Evolutionary conservation across 2,329 filamentous ascomycete species (phyloP).

Genomic region (Proliferodiscus dingleyae): DNA sequence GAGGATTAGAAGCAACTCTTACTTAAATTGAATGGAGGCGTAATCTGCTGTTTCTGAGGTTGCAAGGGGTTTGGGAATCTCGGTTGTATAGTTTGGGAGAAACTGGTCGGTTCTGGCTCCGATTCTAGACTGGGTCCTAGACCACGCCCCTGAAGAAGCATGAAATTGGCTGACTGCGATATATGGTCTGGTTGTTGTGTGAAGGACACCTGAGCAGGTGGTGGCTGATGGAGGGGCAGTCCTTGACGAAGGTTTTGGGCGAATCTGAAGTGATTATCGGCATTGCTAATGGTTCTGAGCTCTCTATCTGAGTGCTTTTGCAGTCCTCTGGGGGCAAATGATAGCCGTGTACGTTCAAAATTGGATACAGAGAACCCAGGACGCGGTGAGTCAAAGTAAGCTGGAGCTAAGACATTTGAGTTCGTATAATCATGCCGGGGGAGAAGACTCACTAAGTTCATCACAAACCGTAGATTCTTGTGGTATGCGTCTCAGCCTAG

Average conservation of each 20-base stretch:
- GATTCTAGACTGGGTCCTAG: constrained; percentile 4
- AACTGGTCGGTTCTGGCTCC: constrained; percentile 4
- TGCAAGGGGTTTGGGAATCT: constrained; percentile 20
- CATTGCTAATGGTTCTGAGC: constrained; percentile 16
- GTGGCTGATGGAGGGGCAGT: constrained; percentile 11
- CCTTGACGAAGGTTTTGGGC: constrained; percentile 21
- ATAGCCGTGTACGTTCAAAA: constrained; percentile 15
- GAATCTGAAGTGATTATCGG: constrained; percentile 27
- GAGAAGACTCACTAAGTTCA: constrained; percentile 9
- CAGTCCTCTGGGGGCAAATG: constrained; percentile 18
- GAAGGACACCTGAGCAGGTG: neutral
- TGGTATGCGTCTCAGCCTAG: constrained; percentile 6
- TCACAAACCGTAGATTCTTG: constrained; percentile 8
- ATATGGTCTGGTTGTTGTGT: constrained; percentile 14
- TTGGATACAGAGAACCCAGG: constrained; percentile 1
- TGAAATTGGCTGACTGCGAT: constrained; percentile 21
- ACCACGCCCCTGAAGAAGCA: constrained; percentile 20
- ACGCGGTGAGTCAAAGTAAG: constrained; percentile 1
- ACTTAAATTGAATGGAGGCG: constrained; percentile 28
- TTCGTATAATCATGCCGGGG: neutral
- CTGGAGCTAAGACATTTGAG: neutral
- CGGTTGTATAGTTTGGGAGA: constrained; percentile 13
- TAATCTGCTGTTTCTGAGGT: constrained; percentile 24
- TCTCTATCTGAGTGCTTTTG: constrained; percentile 16
- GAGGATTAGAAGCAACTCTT: constrained; percentile 4